A percentile compares a stretch with the other conserved stretches of the same genome.
Evolutionary conservation across 1,284 basidiomycete genomes (phyloP).

Genomic region (Pulveroboletus sp.): DNA sequence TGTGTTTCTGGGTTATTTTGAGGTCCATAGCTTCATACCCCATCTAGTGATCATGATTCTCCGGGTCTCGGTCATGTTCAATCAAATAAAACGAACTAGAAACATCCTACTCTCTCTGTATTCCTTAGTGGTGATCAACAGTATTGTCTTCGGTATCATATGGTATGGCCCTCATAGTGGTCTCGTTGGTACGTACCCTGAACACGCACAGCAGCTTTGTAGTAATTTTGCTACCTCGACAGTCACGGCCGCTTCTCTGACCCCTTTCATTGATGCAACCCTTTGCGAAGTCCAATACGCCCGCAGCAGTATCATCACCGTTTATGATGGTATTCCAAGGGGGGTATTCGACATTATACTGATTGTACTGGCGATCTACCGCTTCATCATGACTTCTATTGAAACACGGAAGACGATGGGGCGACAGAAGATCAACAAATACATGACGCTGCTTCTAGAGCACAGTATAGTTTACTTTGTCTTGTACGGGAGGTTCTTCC

Average conservation of each 20-base stretch:
- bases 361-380: conserved; percentile 7
- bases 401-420: conserved; percentile 8
- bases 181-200: neutral
- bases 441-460: conserved; percentile 8
- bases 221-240: neutral
- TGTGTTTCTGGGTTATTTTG: neutral
- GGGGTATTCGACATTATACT: conserved; percentile 8
- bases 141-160: neutral
- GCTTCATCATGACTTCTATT: conserved; percentile 1
- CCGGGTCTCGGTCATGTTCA: conserved; percentile 15
- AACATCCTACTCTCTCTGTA: conserved; percentile 4
- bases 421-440: conserved; percentile 10
- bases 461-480: conserved; percentile 17
- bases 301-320: neutral
- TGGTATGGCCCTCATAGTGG: conserved; percentile 4
- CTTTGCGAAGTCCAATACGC: neutral
- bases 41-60: conserved; percentile 17
- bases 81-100: neutral
- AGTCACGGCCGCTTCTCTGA: neutral
- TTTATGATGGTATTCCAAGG: conserved; percentile 5
- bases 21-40: neutral
- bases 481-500: conserved; percentile 1
- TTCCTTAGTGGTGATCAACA: neutral
- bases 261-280: neutral
- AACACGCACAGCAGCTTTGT: neutral